Percentiles rank a stretch among this genome's conserved stretches.
These are phyloP conservation scores for Alternaria infectoria DNA, from an alignment of 2,329 filamentous ascomycete genomes.

Conservation along the genomic window DNA sequence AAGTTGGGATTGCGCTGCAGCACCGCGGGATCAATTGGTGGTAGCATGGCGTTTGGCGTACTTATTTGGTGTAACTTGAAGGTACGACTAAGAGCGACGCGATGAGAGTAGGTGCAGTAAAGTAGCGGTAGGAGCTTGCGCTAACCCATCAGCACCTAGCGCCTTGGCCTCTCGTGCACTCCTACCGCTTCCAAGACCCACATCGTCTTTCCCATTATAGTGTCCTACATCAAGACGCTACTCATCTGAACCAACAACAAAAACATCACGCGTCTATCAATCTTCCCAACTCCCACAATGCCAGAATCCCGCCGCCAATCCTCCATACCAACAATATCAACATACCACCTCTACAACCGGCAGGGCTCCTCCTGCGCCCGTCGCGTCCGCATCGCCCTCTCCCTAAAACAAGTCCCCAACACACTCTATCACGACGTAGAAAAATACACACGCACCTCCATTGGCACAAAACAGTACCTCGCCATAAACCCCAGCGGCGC, in stretches of 20 bases:
- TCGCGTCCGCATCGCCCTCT: conserved; percentile 65
- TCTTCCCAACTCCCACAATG: background rate
- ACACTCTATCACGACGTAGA: conserved; percentile 61
- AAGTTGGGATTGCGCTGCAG: conserved; percentile 53
- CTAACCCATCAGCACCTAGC: conserved; percentile 4
- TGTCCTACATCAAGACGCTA: too few species aligned
- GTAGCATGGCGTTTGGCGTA: conserved; percentile 43
- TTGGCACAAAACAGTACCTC: conserved; percentile 56
- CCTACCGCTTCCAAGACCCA: too few species aligned
- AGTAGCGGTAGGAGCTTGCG: background rate
- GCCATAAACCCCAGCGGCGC: conserved; percentile 58
- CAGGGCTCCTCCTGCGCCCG: conserved; percentile 67
- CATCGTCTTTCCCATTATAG: too few species aligned
- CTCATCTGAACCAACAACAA: background rate
- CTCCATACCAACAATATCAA: background rate
- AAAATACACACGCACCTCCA: conserved; percentile 56
- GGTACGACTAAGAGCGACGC: background rate
- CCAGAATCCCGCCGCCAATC: background rate
- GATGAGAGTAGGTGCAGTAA: background rate
- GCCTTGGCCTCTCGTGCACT: conserved; percentile 7
- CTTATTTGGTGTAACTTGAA: background rate
- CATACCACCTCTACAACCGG: conserved; percentile 63
- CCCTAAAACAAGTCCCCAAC: conserved; percentile 53
- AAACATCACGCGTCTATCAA: background rate
- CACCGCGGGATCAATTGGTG: conserved; percentile 47